These are phyloP conservation scores for Aspergillus viridinutans DNA, from an alignment of 2,329 filamentous ascomycete species.

Conservation along the genomic window DNA sequence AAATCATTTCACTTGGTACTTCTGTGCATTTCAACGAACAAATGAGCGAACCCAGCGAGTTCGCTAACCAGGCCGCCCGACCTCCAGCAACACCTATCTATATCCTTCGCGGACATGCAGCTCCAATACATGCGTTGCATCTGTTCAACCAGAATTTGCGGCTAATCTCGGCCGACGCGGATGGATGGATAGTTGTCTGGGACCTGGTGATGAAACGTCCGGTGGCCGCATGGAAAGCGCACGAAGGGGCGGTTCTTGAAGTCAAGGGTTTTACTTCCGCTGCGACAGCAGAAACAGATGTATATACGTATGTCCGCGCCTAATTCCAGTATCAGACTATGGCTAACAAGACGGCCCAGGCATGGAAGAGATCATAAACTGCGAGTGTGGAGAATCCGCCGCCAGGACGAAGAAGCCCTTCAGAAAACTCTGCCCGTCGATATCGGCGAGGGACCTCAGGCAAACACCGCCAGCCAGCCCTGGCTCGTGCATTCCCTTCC, in stretches of 20 bases:
- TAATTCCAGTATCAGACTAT: not conserved
- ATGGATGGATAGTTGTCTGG: constrained; percentile 87
- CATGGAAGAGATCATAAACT: constrained; percentile 88
- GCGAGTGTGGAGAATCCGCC: constrained; percentile 73
- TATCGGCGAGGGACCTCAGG: constrained; percentile 33
- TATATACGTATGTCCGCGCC: constrained; percentile 69
- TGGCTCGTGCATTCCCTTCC: constrained; percentile 81
- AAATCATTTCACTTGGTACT: not conserved
- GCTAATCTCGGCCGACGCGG: constrained; percentile 80
- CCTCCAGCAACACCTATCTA: constrained; percentile 57
- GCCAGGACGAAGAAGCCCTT: constrained; percentile 55
- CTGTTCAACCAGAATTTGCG: constrained; percentile 72
- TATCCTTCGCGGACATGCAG: constrained; percentile 79
- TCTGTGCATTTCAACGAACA: not conserved
- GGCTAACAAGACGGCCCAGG: constrained; percentile 45
- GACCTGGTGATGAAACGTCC: constrained; percentile 76
- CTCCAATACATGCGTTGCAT: constrained; percentile 70
- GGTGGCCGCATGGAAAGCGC: constrained; percentile 79
- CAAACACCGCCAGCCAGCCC: constrained; percentile 48
- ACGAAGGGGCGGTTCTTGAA: constrained; percentile 71
- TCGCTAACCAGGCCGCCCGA: constrained; percentile 10
- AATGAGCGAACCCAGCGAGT: constrained; percentile 11
- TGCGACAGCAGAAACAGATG: constrained; percentile 46
- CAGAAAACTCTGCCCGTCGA: constrained; percentile 71
- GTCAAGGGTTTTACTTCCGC: constrained; percentile 69